These are phyloP conservation scores for Mortierella sp. DNA, from an alignment of 371 early-diverging fungal species.

Conservation along the genomic window DNA sequence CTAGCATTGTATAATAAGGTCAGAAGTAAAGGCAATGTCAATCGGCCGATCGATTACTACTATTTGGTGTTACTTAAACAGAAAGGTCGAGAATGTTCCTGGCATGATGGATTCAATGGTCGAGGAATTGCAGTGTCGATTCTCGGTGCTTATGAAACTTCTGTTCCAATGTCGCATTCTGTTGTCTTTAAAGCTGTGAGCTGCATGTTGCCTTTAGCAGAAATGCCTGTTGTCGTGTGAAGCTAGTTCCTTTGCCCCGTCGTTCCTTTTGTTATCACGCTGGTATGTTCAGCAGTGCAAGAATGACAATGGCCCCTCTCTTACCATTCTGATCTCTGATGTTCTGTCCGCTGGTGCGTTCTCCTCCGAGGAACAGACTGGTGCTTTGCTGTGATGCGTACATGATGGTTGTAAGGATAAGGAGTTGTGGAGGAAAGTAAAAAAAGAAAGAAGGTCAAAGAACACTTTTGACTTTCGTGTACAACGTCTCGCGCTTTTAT, in stretches of 20 bases:
- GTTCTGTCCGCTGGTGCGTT: conserved; percentile 94
- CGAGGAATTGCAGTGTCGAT: background rate
- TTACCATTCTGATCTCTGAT: conserved; percentile 97
- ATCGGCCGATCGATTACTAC: background rate
- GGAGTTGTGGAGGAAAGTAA: background rate
- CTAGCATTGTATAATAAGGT: conserved; percentile 37
- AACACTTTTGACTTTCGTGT: conserved; percentile 12
- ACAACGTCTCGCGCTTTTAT: background rate
- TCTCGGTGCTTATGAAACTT: background rate
- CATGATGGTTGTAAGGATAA: conserved; percentile 27
- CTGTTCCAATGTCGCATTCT: background rate
- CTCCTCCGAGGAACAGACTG: conserved; percentile 88
- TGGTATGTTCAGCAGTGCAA: background rate
- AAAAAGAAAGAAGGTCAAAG: conserved; percentile 15
- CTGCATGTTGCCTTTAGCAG: background rate
- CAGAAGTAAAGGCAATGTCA: background rate
- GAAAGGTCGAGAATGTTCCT: background rate
- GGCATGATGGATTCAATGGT: background rate
- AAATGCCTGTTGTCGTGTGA: background rate
- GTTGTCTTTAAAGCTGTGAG: background rate
- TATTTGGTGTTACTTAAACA: background rate
- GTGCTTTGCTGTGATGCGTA: conserved; percentile 54
- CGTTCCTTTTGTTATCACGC: background rate
- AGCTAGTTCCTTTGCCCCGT: background rate
- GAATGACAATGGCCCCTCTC: background rate